These are phyloP conservation scores for Sarocladium oryzae DNA, from an alignment of 2,329 filamentous ascomycete species.

Conservation along the genomic window DNA sequence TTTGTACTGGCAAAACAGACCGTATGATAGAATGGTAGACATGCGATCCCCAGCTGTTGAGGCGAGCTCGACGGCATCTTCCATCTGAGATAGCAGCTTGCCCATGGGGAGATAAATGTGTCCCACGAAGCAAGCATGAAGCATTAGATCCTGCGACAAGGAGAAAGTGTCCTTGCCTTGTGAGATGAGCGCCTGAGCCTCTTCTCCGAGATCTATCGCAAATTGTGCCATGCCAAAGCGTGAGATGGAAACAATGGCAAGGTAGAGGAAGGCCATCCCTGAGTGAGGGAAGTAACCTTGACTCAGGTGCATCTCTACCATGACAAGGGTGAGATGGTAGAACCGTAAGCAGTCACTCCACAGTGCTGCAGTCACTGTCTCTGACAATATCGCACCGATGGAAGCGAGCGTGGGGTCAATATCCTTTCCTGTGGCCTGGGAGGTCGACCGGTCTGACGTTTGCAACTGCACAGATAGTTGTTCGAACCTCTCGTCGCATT, in stretches of 20 bases:
- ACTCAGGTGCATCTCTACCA: constrained; percentile 59
- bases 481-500: constrained; percentile 71
- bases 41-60: constrained; percentile 63
- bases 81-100: constrained; percentile 52
- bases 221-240: constrained; percentile 67
- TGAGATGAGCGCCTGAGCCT: constrained; percentile 58
- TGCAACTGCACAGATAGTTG: constrained; percentile 53
- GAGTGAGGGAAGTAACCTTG: constrained; percentile 63
- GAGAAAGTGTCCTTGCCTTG: constrained; percentile 58
- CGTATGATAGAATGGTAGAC: constrained; percentile 65
- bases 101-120: constrained; percentile 61
- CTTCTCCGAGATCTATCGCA: constrained; percentile 56
- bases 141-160: constrained; percentile 60
- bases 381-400: constrained; percentile 62
- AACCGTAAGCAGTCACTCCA: constrained; percentile 69
- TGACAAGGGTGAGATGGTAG: constrained; percentile 61
- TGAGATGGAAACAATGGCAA: constrained; percentile 60
- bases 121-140: constrained; percentile 63
- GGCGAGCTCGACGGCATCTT: constrained; percentile 60
- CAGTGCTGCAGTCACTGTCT: constrained; percentile 64
- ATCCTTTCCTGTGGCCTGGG: constrained; percentile 36
- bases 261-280: constrained; percentile 59
- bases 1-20: constrained; percentile 58
- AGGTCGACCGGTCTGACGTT: constrained; percentile 42
- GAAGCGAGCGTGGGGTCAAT: constrained; percentile 52